Evolutionary conservation across 2,329 filamentous ascomycete species (phyloP).

Genomic region (Aspergillus amoenus): DNA sequence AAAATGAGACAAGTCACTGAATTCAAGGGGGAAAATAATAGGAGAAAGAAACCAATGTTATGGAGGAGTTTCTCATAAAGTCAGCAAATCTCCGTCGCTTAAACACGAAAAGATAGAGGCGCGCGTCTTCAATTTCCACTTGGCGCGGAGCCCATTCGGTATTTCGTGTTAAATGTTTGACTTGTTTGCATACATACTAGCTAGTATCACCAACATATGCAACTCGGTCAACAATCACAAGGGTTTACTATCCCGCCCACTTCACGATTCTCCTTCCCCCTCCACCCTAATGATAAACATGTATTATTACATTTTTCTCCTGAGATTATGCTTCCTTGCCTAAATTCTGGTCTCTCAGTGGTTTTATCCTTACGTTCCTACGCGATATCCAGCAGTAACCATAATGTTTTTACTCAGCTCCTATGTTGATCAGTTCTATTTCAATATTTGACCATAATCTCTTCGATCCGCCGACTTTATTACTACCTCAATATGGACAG

Average conservation of each 20-base stretch:
- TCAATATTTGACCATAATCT: not conserved
- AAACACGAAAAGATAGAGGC: constrained; percentile 8
- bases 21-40: no score
- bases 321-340: not conserved
- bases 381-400: not conserved
- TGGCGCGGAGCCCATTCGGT: not conserved
- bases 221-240: not conserved
- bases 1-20: not conserved
- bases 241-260: not conserved
- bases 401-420: not conserved
- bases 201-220: not conserved
- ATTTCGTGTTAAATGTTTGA: constrained; percentile 15
- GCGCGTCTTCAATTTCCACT: constrained; percentile 3
- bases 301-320: not conserved
- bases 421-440: not conserved
- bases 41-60: not conserved
- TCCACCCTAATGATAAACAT: not conserved
- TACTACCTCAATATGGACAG: not conserved
- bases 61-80: not conserved
- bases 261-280: not conserved
- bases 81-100: not conserved
- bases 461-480: not conserved
- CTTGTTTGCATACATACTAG: constrained; percentile 16
- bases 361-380: not conserved
- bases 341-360: not conserved